phyloP scores from a whole-genome alignment of 2,329 filamentous ascomycete genomes.

The Exophiala xenobiotica region DNA sequence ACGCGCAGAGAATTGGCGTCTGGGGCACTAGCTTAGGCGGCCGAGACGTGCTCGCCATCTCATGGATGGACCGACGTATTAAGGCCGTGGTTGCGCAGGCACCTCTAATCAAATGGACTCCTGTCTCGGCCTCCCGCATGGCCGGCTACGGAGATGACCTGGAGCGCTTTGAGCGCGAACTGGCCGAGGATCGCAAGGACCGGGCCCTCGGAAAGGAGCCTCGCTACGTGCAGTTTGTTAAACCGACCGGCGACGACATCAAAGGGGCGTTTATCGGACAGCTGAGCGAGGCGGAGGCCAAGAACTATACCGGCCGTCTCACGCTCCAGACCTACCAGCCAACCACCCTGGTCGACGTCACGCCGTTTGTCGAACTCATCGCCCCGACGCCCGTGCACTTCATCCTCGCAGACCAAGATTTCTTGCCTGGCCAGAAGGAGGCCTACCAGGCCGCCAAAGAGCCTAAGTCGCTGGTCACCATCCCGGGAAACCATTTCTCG shows the following conservation, averaged over 20 bases:
- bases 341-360: conserved; percentile 14
- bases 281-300: conserved; percentile 13
- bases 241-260: conserved; percentile 12
- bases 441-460: conserved; percentile 38
- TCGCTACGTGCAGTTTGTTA: conserved; percentile 18
- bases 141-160: conserved; percentile 17
- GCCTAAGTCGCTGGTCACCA: conserved; percentile 39
- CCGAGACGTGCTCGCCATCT: conserved; percentile 39
- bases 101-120: conserved; percentile 17
- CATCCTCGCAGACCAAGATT: conserved; percentile 35
- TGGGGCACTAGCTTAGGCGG: conserved; percentile 42
- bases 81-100: conserved; percentile 40
- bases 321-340: conserved; percentile 20
- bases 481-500: conserved; percentile 41
- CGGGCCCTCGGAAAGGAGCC: conserved; percentile 13
- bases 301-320: conserved; percentile 15
- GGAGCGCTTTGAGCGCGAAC: conserved; percentile 7
- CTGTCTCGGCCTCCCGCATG: conserved; percentile 9
- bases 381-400: conserved; percentile 40
- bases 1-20: conserved; percentile 36
- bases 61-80: conserved; percentile 38
- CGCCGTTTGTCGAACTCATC: conserved; percentile 31
- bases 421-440: conserved; percentile 33
- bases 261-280: conserved; percentile 10
- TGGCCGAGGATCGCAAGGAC: conserved; percentile 13